Evolutionary conservation across 1,284 basidiomycete genomes (phyloP).

Genomic region (Papiliotrema laurentii): DNA sequence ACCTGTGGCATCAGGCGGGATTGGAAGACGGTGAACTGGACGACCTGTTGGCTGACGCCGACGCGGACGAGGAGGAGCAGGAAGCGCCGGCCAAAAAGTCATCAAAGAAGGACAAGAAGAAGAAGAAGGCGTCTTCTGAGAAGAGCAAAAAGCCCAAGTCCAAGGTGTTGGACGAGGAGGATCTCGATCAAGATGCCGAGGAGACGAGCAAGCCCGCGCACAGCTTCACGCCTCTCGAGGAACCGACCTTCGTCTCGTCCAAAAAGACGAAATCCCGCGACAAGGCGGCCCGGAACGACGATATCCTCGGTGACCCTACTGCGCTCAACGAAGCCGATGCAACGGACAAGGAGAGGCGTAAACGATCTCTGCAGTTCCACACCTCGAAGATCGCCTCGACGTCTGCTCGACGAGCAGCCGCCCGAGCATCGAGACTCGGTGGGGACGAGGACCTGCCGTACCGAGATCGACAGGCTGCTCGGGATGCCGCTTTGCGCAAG

Average conservation of each 20-base stretch:
- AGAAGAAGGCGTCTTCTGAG: conserved; percentile 16
- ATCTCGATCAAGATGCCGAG: conserved; percentile 23
- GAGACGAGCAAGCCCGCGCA: conserved; percentile 14
- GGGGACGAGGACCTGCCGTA: conserved; percentile 70
- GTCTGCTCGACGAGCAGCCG: conserved; percentile 65
- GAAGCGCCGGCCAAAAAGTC: conserved; percentile 25
- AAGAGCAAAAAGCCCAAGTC: conserved; percentile 20
- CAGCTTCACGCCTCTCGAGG: conserved; percentile 32
- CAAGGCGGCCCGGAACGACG: conserved; percentile 49
- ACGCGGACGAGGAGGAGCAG: conserved; percentile 10
- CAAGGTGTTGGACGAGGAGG: conserved; percentile 17
- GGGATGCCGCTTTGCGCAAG: conserved; percentile 50
- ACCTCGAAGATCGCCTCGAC: conserved; percentile 80
- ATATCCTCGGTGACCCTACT: conserved; percentile 68
- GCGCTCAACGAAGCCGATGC: conserved; percentile 66
- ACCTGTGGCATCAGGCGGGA: conserved; percentile 32
- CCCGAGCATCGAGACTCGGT: conserved; percentile 54
- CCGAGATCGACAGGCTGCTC: conserved; percentile 47
- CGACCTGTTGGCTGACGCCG: conserved; percentile 31
- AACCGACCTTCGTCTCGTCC: conserved; percentile 29
- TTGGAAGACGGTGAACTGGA: conserved; percentile 43
- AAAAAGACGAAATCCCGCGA: conserved; percentile 26
- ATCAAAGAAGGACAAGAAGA: conserved; percentile 33
- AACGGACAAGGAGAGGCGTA: conserved; percentile 73
- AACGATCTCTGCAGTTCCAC: conserved; percentile 81